phyloP scores from a whole-genome alignment of 1,284 basidiomycete species.

The Xerocomus minutiporus region DNA sequence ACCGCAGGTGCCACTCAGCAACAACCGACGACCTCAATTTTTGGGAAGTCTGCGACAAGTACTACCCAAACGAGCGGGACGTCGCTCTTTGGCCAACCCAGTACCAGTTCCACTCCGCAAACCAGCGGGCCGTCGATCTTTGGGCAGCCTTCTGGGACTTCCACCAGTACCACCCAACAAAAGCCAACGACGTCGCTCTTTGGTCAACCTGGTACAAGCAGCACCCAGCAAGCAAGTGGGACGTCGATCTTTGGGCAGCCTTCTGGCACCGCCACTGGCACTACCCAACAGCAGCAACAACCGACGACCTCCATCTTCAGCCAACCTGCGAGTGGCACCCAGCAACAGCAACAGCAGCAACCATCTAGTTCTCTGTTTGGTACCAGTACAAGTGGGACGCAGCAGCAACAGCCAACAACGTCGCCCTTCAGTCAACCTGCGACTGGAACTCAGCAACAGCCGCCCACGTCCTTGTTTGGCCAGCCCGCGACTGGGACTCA shows the following conservation, averaged over 20 bases:
- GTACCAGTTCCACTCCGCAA: slow-evolving; percentile 26
- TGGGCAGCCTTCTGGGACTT: slow-evolving; percentile 20
- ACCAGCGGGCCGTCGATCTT: slow-evolving; percentile 31
- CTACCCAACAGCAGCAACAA: neutral
- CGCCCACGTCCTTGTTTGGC: slow-evolving; percentile 18
- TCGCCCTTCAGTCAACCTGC: slow-evolving; percentile 23
- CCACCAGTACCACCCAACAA: slow-evolving; percentile 18
- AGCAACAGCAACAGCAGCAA: neutral
- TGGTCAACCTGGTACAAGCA: slow-evolving; percentile 13
- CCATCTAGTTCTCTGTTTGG: slow-evolving; percentile 13
- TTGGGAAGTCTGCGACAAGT: neutral
- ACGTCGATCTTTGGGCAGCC: slow-evolving; percentile 9
- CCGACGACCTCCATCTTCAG: neutral
- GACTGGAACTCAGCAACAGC: slow-evolving; percentile 19
- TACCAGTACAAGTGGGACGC: slow-evolving; percentile 4
- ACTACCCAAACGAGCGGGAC: neutral
- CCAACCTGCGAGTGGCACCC: neutral
- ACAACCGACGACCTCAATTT: neutral
- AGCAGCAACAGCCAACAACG: slow-evolving; percentile 9
- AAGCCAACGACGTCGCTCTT: slow-evolving; percentile 12
- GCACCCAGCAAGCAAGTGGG: slow-evolving; percentile 30
- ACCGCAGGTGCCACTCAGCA: neutral
- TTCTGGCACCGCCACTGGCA: neutral
- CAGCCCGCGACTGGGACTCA: slow-evolving; percentile 17
- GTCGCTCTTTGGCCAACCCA: slow-evolving; percentile 19